Evolutionary conservation across 2,329 filamentous ascomycete species (phyloP).

Genomic region (Trichophyton benhamiae): DNA sequence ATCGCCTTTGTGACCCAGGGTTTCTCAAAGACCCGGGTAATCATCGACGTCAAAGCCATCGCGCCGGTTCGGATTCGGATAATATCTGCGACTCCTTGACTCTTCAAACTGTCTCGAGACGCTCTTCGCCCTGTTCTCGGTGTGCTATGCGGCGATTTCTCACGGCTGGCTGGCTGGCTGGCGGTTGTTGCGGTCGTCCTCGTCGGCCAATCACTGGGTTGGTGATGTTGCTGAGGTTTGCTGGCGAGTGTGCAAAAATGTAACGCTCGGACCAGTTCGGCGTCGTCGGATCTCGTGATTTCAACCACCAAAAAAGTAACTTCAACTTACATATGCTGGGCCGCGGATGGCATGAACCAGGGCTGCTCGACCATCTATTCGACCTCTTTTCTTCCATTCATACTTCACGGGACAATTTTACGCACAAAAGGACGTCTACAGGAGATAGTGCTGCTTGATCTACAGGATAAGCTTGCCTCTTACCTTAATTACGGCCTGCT

Average conservation of each 20-base stretch:
- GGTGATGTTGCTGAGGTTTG: conserved; percentile 1
- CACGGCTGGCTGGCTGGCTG: background rate
- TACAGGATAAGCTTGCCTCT: background rate
- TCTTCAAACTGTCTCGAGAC: background rate
- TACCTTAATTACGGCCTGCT: background rate
- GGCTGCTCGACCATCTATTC: background rate
- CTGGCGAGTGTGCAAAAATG: conserved; percentile 11
- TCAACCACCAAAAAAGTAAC: conserved; percentile 6
- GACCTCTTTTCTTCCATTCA: background rate
- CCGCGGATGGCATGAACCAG: background rate
- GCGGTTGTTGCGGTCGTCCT: background rate
- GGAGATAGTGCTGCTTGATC: background rate
- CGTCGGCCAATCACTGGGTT: conserved; percentile 9
- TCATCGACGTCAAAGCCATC: conserved; percentile 35
- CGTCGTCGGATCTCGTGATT: conserved; percentile 11
- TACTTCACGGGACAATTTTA: background rate
- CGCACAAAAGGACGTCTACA: background rate
- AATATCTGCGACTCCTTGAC: no score
- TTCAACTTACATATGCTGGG: background rate
- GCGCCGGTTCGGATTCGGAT: background rate
- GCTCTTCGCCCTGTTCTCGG: conserved; percentile 14
- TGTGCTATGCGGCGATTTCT: conserved; percentile 16
- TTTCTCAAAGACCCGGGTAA: conserved; percentile 63
- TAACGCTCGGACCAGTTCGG: conserved; percentile 14
- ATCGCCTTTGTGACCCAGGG: conserved; percentile 74